These are phyloP conservation scores for Candida dubliniensis DNA, from an alignment of 1,139 yeast species.

Conservation along the genomic window DNA sequence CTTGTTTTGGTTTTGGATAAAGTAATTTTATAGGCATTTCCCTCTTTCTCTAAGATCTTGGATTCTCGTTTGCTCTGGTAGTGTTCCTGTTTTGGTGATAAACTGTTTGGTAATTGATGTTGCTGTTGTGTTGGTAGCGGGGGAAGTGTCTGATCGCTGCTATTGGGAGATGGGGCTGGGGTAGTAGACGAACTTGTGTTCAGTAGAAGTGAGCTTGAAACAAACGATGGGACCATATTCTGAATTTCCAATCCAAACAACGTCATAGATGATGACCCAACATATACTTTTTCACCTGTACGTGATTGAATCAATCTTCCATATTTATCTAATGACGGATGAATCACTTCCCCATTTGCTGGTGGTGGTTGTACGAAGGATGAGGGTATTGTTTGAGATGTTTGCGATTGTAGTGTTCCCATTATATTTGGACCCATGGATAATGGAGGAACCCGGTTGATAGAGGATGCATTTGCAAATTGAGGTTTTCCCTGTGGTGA, in stretches of 20 bases:
- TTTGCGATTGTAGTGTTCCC: not conserved
- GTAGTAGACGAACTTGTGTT: constrained; percentile 12
- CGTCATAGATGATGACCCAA: constrained; percentile 82
- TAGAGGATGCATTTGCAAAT: constrained; percentile 8
- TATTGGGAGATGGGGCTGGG: constrained; percentile 15
- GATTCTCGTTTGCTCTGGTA: constrained; percentile 32
- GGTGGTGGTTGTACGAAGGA: not conserved
- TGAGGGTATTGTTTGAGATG: not conserved
- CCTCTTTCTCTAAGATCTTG: constrained; percentile 63
- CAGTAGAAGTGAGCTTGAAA: constrained; percentile 20
- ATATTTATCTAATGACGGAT: constrained; percentile 67
- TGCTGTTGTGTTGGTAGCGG: constrained; percentile 8
- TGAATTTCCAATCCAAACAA: constrained; percentile 75
- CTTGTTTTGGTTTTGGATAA: constrained; percentile 66
- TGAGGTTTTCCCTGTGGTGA: constrained; percentile 1
- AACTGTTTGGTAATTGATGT: not conserved
- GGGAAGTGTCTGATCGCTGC: constrained; percentile 3
- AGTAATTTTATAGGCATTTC: constrained; percentile 70
- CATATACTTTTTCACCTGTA: constrained; percentile 72
- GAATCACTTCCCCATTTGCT: constrained; percentile 46
- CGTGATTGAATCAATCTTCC: constrained; percentile 71
- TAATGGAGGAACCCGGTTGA: not conserved
- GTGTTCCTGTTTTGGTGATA: constrained; percentile 1
- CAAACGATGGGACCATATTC: constrained; percentile 48
- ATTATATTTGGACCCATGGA: not conserved